phyloP scores from a whole-genome alignment of 2,329 filamentous ascomycete genomes.

The Colletotrichum cordylinicola region DNA sequence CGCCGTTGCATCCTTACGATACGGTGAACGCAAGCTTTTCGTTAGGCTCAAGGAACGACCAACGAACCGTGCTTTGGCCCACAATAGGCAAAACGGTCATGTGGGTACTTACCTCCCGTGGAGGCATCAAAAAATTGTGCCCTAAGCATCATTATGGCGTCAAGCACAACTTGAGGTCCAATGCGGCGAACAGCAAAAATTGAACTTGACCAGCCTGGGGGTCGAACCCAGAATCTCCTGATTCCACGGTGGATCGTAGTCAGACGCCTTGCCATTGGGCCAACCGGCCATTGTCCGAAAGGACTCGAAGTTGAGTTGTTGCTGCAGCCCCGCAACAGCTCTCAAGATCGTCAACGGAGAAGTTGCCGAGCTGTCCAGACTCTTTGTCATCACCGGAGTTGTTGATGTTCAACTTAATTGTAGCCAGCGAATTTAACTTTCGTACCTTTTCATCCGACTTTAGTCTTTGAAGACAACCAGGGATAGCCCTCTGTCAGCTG shows the following conservation, averaged over 20 bases:
- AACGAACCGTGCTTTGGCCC: conserved; percentile 18
- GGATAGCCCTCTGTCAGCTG: neutral
- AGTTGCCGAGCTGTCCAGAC: neutral
- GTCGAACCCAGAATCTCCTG: conserved; percentile 24
- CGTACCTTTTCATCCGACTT: neutral
- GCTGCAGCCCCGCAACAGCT: neutral
- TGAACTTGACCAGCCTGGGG: conserved; percentile 17
- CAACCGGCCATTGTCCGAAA: conserved; percentile 25
- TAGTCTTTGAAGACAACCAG: neutral
- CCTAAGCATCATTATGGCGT: neutral
- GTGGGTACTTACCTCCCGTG: neutral
- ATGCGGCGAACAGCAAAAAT: neutral
- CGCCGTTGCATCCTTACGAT: neutral
- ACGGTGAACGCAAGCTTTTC: conserved; percentile 4
- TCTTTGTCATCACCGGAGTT: neutral
- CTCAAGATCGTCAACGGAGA: neutral
- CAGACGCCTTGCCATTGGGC: conserved; percentile 49
- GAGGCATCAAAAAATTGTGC: neutral
- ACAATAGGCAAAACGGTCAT: neutral
- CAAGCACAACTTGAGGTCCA: neutral
- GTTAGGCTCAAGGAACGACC: neutral
- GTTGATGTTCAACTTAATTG: neutral
- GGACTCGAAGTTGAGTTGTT: neutral
- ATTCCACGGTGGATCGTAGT: conserved; percentile 37
- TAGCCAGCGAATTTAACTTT: neutral